These are phyloP conservation scores for Mycena kentingensis DNA, from an alignment of 768 basidiomycete species.

Conservation along the genomic window DNA sequence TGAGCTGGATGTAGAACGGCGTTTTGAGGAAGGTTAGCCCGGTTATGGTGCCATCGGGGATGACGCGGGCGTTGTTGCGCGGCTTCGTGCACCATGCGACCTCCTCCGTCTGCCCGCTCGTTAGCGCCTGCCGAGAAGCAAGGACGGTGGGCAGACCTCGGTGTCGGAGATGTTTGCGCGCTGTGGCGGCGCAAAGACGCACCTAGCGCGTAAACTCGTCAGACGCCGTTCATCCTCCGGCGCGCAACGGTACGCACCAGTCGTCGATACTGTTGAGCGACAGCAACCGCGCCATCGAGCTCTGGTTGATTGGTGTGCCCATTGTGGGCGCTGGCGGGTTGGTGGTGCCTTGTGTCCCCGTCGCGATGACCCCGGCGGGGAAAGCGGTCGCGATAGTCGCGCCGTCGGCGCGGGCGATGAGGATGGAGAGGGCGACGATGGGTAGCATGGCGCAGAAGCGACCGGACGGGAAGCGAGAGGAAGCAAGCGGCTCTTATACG, in stretches of 20 bases:
- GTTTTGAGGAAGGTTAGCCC: conserved; percentile 39
- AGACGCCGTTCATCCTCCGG: too few species aligned
- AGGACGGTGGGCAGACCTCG: not conserved
- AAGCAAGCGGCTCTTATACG: too few species aligned
- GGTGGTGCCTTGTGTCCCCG: conserved; percentile 6
- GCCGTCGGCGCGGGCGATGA: conserved; percentile 13
- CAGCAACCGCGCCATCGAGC: conserved; percentile 9
- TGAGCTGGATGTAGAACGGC: conserved; percentile 42
- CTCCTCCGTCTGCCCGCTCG: conserved; percentile 4
- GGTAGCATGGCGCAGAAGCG: too few species aligned
- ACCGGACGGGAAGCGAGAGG: too few species aligned
- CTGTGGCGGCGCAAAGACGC: conserved; percentile 15
- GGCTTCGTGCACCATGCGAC: conserved; percentile 19
- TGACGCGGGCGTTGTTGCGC: conserved; percentile 15
- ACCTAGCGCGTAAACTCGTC: too few species aligned
- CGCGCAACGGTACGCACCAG: too few species aligned
- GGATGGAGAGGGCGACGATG: conserved; percentile 14
- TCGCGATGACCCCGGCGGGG: conserved; percentile 41
- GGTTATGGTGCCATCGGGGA: conserved; percentile 16
- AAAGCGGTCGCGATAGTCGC: conserved; percentile 14
- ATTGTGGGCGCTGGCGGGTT: conserved; percentile 7
- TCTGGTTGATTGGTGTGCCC: conserved; percentile 14
- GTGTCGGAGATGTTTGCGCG: conserved; percentile 13
- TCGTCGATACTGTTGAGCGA: conserved; percentile 16
- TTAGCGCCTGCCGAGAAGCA: not conserved